Percentiles rank a stretch among this genome's conserved stretches.
Evolutionary conservation across 2,329 filamentous ascomycete genomes (phyloP).

Genomic region (Hypoxylon sp.): DNA sequence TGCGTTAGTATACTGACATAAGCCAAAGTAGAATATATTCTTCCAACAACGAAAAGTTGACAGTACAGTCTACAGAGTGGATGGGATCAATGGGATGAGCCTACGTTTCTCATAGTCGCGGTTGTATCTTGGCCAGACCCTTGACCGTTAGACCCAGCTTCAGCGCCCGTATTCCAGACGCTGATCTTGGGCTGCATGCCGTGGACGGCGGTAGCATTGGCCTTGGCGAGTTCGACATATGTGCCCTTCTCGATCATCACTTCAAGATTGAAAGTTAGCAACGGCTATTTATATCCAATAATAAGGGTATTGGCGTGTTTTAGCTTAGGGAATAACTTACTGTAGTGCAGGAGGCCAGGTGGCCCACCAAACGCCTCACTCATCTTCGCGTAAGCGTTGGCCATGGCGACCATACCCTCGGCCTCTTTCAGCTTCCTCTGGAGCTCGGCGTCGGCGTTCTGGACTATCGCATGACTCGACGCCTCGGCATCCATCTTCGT

Average conservation of each 20-base stretch:
- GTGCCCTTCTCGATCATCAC: slow-evolving; percentile 86
- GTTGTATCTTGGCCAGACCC: slow-evolving; percentile 61
- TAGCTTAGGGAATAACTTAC: slow-evolving; percentile 9
- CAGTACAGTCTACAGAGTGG: too few species aligned
- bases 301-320: background rate
- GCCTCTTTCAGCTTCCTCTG: slow-evolving; percentile 75
- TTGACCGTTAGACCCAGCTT: slow-evolving; percentile 52
- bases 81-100: background rate
- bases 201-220: slow-evolving; percentile 77
- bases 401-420: slow-evolving; percentile 79
- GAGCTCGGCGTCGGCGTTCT: slow-evolving; percentile 63
- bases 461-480: slow-evolving; percentile 49
- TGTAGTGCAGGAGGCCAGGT: slow-evolving; percentile 79
- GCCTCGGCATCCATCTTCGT: slow-evolving; percentile 57
- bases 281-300: background rate
- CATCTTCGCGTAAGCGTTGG: slow-evolving; percentile 79
- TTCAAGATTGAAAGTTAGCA: slow-evolving; percentile 37
- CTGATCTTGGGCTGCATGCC: slow-evolving; percentile 89
- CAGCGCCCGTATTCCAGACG: slow-evolving; percentile 82
- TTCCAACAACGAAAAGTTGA: too few species aligned
- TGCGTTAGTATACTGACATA: slow-evolving; percentile 4
- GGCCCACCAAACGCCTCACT: slow-evolving; percentile 79
- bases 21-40: too few species aligned
- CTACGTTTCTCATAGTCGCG: slow-evolving; percentile 73
- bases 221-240: slow-evolving; percentile 78